These are phyloP conservation scores for Umbelopsis sp. DNA, from an alignment of 192 early-diverging fungal genomes.

Conservation along the genomic window DNA sequence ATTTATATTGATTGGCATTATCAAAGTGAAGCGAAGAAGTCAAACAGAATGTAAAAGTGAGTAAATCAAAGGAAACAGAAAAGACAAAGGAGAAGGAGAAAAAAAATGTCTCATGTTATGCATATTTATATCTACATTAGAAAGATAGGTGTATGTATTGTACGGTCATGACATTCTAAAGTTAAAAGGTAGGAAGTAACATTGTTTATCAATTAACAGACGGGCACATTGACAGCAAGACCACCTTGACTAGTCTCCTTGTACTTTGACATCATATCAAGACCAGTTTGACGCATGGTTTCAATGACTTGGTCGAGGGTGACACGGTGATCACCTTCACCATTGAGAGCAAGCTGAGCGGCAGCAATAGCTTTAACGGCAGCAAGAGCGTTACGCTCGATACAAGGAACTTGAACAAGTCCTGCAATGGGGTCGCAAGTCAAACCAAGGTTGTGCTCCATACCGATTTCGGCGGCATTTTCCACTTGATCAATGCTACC, in stretches of 20 bases:
- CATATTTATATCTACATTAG: neutral
- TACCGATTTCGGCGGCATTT: constrained; percentile 96
- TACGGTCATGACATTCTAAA: neutral
- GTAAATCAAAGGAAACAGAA: neutral
- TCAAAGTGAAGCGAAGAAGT: too few species aligned
- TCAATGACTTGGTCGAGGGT: constrained; percentile 95
- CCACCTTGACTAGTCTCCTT: constrained; percentile 96
- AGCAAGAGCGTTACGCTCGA: constrained; percentile 92
- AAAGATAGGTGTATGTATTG: neutral
- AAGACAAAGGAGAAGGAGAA: neutral
- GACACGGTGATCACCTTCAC: constrained; percentile 88
- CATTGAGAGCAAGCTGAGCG: constrained; percentile 92
- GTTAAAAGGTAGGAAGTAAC: neutral
- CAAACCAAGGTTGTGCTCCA: constrained; percentile 86
- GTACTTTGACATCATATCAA: constrained; percentile 94
- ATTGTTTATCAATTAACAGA: constrained; percentile 51
- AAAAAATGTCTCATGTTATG: neutral
- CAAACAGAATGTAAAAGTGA: neutral
- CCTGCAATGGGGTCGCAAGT: constrained; percentile 92
- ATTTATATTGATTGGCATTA: too few species aligned
- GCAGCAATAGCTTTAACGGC: constrained; percentile 97
- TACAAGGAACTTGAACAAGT: constrained; percentile 94
- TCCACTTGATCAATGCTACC: constrained; percentile 87
- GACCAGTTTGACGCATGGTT: constrained; percentile 91
- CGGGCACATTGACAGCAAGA: constrained; percentile 87